A percentile compares a stretch with the other conserved stretches of the same genome.
Evolutionary conservation across 495 filamentous ascomycete species (phyloP).

Genomic region (Aspergillus ellipticus): DNA sequence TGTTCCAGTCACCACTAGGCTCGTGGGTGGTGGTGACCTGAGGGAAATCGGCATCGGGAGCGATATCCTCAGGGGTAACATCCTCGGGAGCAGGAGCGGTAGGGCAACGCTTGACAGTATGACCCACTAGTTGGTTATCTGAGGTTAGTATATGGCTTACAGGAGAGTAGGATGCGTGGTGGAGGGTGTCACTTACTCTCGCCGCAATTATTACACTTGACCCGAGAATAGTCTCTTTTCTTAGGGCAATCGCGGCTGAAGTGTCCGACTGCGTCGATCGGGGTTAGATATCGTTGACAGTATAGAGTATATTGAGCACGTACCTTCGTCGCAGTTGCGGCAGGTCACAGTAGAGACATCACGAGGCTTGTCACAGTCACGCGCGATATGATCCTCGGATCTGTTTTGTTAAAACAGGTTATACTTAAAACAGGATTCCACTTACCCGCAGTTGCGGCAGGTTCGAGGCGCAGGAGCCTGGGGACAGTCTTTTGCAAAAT

Average conservation of each 20-base stretch:
- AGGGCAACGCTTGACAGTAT: constrained; percentile 61
- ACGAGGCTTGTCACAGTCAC: constrained; percentile 53
- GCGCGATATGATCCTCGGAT: constrained; percentile 49
- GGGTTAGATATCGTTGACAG: background rate
- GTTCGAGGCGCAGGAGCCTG: constrained; percentile 45
- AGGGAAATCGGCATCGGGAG: background rate
- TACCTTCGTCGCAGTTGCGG: constrained; percentile 65
- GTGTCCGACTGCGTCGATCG: constrained; percentile 56
- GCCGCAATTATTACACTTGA: constrained; percentile 73
- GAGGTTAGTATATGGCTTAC: background rate
- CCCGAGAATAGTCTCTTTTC: constrained; percentile 68
- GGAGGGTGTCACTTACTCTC: constrained; percentile 49
- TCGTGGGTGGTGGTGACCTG: background rate
- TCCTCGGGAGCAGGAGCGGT: constrained; percentile 11
- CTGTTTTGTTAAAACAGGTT: constrained; percentile 20
- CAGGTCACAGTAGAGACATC: constrained; percentile 52
- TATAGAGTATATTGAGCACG: constrained; percentile 1
- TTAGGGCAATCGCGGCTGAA: constrained; percentile 67
- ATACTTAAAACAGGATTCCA: background rate
- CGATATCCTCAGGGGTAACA: background rate
- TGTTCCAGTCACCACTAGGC: constrained; percentile 8
- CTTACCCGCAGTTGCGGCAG: constrained; percentile 64
- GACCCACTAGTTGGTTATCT: constrained; percentile 52
- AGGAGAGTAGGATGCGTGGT: too few relatives aligned
- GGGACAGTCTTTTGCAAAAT: constrained; percentile 82